These are phyloP conservation scores for Daedalea quercina DNA, from an alignment of 768 basidiomycete species.

Conservation along the genomic window DNA sequence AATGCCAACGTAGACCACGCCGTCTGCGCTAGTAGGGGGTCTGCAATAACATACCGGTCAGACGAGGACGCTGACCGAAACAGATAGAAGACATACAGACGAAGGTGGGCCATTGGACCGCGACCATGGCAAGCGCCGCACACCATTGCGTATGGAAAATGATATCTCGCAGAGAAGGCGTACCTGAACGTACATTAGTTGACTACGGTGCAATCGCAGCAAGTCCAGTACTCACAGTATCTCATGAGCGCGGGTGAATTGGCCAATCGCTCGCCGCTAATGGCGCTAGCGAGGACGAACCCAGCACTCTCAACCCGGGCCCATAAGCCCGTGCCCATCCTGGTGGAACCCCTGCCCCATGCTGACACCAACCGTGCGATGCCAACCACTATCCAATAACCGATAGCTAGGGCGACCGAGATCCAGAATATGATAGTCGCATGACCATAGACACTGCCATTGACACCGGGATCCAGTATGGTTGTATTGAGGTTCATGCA, in stretches of 20 bases:
- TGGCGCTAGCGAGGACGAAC: slow-evolving; percentile 85
- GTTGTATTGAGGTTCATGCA: slow-evolving; percentile 79
- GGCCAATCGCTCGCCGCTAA: slow-evolving; percentile 86
- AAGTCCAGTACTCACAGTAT: slow-evolving; percentile 56
- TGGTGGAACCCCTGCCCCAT: slow-evolving; percentile 65
- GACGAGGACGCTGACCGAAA: slow-evolving; percentile 2
- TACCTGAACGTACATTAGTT: slow-evolving; percentile 43
- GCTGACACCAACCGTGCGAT: slow-evolving; percentile 77
- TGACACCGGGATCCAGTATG: slow-evolving; percentile 55
- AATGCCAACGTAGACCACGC: slow-evolving; percentile 83
- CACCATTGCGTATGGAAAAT: slow-evolving; percentile 94
- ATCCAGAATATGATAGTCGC: slow-evolving; percentile 67
- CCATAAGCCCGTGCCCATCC: slow-evolving; percentile 59
- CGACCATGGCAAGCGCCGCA: slow-evolving; percentile 83
- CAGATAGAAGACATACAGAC: slow-evolving; percentile 50
- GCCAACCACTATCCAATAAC: slow-evolving; percentile 81
- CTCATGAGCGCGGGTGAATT: slow-evolving; percentile 81
- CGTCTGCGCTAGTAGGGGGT: slow-evolving; percentile 84
- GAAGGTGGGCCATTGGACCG: slow-evolving; percentile 92
- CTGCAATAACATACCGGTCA: slow-evolving; percentile 31
- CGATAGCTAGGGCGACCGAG: slow-evolving; percentile 65
- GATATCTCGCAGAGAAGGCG: slow-evolving; percentile 88
- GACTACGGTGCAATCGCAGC: slow-evolving; percentile 1
- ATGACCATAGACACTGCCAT: slow-evolving; percentile 54
- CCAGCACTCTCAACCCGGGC: slow-evolving; percentile 75